phyloP scores from a whole-genome alignment of 2,329 filamentous ascomycete species.

The Podosphaera leucotricha region DNA sequence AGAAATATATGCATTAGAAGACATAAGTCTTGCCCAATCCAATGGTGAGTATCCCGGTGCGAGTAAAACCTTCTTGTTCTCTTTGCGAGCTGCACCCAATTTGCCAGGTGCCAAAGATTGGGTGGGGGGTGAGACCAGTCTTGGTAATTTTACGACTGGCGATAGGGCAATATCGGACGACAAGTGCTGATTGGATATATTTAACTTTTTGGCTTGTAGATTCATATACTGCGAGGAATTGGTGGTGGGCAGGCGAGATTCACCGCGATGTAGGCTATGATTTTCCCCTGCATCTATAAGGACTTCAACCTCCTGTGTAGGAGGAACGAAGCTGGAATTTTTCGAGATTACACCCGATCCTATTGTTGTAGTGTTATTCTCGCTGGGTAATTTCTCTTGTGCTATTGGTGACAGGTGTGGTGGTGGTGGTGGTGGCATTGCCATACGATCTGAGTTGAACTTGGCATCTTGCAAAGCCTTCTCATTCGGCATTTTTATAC shows the following conservation, averaged over 20 bases:
- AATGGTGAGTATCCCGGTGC: conserved; percentile 83
- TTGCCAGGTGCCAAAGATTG: conserved; percentile 28
- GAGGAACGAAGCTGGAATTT: too few species aligned
- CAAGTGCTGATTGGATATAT: too few species aligned
- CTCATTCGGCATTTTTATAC: neutral
- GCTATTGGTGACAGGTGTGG: too few species aligned
- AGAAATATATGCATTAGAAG: conserved; percentile 39
- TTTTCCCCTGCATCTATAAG: conserved; percentile 10
- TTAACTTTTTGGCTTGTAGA: too few species aligned
- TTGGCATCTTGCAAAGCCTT: conserved; percentile 2
- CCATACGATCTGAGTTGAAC: conserved; percentile 14
- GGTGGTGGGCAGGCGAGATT: conserved; percentile 5
- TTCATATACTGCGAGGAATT: conserved; percentile 2
- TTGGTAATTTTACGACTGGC: conserved; percentile 21
- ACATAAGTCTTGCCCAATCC: conserved; percentile 72
- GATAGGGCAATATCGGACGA: conserved; percentile 1
- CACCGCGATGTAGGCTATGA: conserved; percentile 5
- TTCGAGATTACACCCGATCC: too few species aligned
- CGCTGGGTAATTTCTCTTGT: too few species aligned
- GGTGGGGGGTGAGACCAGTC: conserved; percentile 31
- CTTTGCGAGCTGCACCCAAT: conserved; percentile 30
- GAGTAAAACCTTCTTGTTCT: conserved; percentile 50
- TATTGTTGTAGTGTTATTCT: too few species aligned
- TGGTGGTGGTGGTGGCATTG: conserved; percentile 19
- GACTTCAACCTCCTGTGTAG: too few species aligned